These are phyloP conservation scores for Cutaneotrichosporon mucoides DNA, from an alignment of 1,284 basidiomycete species.

Conservation along the genomic window DNA sequence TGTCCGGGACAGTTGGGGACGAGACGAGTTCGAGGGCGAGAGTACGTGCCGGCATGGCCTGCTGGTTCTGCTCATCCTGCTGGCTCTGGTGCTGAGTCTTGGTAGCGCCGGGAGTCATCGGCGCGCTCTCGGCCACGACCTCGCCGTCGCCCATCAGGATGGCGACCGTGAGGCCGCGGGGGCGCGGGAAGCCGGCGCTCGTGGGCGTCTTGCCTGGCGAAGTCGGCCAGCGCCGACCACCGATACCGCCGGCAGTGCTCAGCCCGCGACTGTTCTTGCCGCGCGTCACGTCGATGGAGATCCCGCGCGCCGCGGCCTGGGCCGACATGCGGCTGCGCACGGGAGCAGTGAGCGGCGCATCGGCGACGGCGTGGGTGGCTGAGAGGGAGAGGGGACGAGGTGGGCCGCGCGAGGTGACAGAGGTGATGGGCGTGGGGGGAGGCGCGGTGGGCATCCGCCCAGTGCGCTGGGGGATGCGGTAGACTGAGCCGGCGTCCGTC, in stretches of 20 bases:
- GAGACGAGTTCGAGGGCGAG: conserved; percentile 18
- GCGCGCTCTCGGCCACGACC: conserved; percentile 30
- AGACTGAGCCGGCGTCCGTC: not conserved
- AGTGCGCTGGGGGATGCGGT: conserved; percentile 22
- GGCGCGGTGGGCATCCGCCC: conserved; percentile 2
- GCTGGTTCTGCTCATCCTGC: not conserved
- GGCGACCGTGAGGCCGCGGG: conserved; percentile 38
- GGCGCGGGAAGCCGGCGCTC: conserved; percentile 4
- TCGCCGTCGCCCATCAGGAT: conserved; percentile 32
- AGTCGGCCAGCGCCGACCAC: conserved; percentile 5
- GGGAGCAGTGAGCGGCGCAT: conserved; percentile 7
- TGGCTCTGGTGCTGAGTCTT: not conserved
- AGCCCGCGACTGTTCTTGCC: conserved; percentile 1
- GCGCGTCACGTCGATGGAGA: conserved; percentile 27
- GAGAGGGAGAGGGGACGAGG: not conserved
- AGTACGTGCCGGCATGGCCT: not conserved
- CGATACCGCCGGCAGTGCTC: not conserved
- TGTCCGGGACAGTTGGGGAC: conserved; percentile 22
- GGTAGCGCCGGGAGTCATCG: conserved; percentile 22
- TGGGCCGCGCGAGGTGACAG: not conserved
- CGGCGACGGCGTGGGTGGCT: not conserved
- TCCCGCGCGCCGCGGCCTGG: conserved; percentile 25
- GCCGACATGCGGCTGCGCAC: conserved; percentile 18
- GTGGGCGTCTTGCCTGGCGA: not conserved
- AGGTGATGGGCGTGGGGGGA: not conserved